Evolutionary conservation across 169 alveolate genomes (phyloP), one percentile per base, ranked within the genome.

Genomic region (Plasmodium billcollinsi): DNA sequence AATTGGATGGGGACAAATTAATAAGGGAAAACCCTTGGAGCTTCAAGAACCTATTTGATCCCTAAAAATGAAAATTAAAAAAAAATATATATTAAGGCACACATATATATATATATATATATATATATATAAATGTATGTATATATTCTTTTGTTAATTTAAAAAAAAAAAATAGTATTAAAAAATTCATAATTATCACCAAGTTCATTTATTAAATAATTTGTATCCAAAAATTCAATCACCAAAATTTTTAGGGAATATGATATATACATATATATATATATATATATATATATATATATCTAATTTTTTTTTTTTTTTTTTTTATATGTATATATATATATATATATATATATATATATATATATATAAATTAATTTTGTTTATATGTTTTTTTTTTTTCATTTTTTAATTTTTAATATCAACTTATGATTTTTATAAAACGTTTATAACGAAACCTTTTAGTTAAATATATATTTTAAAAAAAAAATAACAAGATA

Each of bases 1-100:
- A 21, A 98, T 98, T 92, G 99, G 99, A 21, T 98, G 99, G 99
- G 99, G 99, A 29, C 98, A 96, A 88, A 97, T 98, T 88, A 94
- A 96, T 74, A 88, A 88, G 67, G 98, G 98, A 71, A 93, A 94
- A 75, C 94, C 96, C 43, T 91, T 95, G 59, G 88, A 91, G 14
- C 88, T 95, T 15, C 96, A 94, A 86, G 88, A 73, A 85, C 74
- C 90, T n/a, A 86, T 88, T 73, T 69, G 52, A 63, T 39, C 9
- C 9, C 47, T 5, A 52, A 66, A 52, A 76, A 76, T 14, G 24
- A 66, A 52, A 69, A 47, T 12, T 5, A 45, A 49, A 33, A n/a
- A 63, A 33, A 18, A n/a, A 3, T 14, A 6, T 47, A 69, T 69
- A 69, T 12, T 20, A 20, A 45, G 20, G 24, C 62, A 24, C 62